Evolutionary conservation across 345 rosid genomes (phyloP).

Genomic region (Brassica rapa): DNA sequence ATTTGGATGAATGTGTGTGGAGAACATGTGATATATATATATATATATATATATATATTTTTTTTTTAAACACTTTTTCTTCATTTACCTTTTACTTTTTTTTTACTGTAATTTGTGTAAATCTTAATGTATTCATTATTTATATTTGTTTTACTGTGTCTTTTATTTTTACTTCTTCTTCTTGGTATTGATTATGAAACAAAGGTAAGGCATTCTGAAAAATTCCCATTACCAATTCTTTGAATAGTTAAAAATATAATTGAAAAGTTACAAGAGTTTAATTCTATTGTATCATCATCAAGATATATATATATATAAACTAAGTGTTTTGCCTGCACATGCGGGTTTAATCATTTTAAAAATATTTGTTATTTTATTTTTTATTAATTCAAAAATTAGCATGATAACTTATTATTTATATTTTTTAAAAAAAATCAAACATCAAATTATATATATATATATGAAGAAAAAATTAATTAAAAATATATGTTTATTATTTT

Average conservation of each 20-base stretch:
- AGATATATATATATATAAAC: neutral
- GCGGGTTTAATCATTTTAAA: too few species aligned
- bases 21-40: conserved; percentile 30
- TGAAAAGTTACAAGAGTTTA: conserved; percentile 9
- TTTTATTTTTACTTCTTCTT: conserved; percentile 2
- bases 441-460: too few species aligned
- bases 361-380: too few species aligned
- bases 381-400: too few species aligned
- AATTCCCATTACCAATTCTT: neutral
- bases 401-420: too few species aligned
- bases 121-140: neutral
- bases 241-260: neutral
- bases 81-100: neutral
- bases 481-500: too few species aligned
- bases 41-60: neutral
- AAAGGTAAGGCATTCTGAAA: neutral
- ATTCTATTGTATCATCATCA: neutral
- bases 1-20: conserved; percentile 35
- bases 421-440: too few species aligned
- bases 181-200: conserved; percentile 7
- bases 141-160: neutral
- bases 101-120: neutral
- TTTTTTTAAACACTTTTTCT: neutral
- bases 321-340: too few species aligned
- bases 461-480: too few species aligned